These are phyloP conservation scores for Wickerhamiella siamensis DNA, from an alignment of 805 yeast genomes.

Conservation along the genomic window DNA sequence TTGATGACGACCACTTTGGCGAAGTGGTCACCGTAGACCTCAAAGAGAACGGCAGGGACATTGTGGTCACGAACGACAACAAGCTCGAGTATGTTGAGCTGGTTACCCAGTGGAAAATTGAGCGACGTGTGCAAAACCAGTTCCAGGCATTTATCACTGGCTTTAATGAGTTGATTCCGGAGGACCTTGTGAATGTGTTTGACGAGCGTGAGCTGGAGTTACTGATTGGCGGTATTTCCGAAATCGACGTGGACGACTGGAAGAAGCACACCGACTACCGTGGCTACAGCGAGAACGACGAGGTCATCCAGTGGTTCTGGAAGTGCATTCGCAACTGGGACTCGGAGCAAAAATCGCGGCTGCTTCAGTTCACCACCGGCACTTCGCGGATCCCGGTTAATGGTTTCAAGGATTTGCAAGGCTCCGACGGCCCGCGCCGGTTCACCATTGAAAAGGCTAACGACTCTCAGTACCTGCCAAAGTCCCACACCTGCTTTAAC, in stretches of 20 bases:
- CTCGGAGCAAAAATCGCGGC: constrained; percentile 87
- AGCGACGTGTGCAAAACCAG: constrained; percentile 86
- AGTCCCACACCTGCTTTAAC: constrained; percentile 97
- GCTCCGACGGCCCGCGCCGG: constrained; percentile 98
- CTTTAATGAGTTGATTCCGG: constrained; percentile 93
- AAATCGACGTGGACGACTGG: constrained; percentile 98
- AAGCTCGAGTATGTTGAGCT: constrained; percentile 91
- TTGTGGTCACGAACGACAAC: constrained; percentile 88
- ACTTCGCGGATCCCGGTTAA: constrained; percentile 97
- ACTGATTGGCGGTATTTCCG: constrained; percentile 95
- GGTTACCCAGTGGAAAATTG: constrained; percentile 91
- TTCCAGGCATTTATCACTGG: constrained; percentile 95
- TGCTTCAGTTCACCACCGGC: constrained; percentile 95
- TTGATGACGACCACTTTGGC: constrained; percentile 86
- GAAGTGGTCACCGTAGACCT: constrained; percentile 79
- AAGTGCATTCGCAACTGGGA: constrained; percentile 87
- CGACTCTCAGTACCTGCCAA: constrained; percentile 79
- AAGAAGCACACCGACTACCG: constrained; percentile 97
- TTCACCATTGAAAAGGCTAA: constrained; percentile 98
- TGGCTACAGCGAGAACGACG: constrained; percentile 93
- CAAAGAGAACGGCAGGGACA: constrained; percentile 74
- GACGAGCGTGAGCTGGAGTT: constrained; percentile 96
- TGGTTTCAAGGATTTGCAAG: constrained; percentile 97
- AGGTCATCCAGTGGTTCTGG: constrained; percentile 99
- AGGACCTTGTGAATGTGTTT: constrained; percentile 88